A percentile compares a stretch with the other conserved stretches of the same genome.
Evolutionary conservation across 2,329 filamentous ascomycete species (phyloP).

Genomic region (Microcyclosporella mali): DNA sequence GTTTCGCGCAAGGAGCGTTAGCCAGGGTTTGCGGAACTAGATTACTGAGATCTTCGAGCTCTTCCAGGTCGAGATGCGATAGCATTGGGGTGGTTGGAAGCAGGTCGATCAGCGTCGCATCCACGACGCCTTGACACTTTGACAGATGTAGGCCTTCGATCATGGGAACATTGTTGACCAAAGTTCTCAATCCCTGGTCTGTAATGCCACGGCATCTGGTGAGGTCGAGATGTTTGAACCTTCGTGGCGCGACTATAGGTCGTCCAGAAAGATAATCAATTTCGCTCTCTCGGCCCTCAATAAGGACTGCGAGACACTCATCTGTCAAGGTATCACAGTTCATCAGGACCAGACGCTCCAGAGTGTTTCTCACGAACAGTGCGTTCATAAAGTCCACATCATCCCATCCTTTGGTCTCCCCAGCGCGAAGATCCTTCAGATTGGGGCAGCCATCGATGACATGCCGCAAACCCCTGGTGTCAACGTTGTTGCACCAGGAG

Average conservation of each 20-base stretch:
- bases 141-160: conserved; percentile 79
- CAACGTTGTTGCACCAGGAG: conserved; percentile 86
- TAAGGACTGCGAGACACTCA: conserved; percentile 62
- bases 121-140: conserved; percentile 67
- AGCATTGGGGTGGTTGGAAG: conserved; percentile 69
- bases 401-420: conserved; percentile 75
- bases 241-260: conserved; percentile 69
- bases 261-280: conserved; percentile 73
- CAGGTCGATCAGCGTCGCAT: conserved; percentile 64
- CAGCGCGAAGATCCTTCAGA: conserved; percentile 72
- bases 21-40: conserved; percentile 66
- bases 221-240: conserved; percentile 76
- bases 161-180: conserved; percentile 69
- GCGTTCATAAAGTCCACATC: conserved; percentile 64
- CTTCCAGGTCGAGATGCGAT: conserved; percentile 84
- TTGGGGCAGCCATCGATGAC: conserved; percentile 67
- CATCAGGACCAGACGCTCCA: conserved; percentile 76
- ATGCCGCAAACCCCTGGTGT: conserved; percentile 66
- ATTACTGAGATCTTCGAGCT: conserved; percentile 73
- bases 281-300: conserved; percentile 69
- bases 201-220: conserved; percentile 72
- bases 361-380: conserved; percentile 71
- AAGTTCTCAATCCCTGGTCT: conserved; percentile 60
- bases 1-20: conserved; percentile 64
- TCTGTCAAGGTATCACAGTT: conserved; percentile 76